Base-by-base conservation (phyloP, 352 stramenopile species). In the Phytopythium mirpurense region DNA sequence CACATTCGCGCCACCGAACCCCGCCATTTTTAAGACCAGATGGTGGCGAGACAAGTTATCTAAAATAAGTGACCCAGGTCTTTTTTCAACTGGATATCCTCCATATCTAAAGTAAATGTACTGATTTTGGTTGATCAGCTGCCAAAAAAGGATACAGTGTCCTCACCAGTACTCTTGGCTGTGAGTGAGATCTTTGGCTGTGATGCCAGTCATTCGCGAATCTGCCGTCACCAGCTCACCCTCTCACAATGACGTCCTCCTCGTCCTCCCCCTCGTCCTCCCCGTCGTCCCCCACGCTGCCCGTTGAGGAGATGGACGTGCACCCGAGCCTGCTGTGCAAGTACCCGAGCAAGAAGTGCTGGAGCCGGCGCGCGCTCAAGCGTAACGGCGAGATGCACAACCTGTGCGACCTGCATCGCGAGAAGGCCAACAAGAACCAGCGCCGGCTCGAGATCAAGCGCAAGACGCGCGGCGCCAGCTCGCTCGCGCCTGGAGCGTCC, bases 331-430 rank as follows among this genome's bases (percentile, higher is more conserved):
- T 26, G 38, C 68, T 77, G 60, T 76, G 67, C 51, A 65, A 67
- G 51, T 84, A 84, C 47, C 68, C 62, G 32, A 81, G 66, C 66
- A 84, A 84, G 44, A 67, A 68, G n/a, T 84, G 73, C 49, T 65
- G 32, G 42, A 68, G 67, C 38, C 41, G 23, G 29, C 73, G 73
- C 50, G 68, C 68, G 18, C 46, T 77, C 31, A 83, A 83, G 36
- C 44, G 42, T 8, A 68, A 62, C 32, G 62, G 62, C 41, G 58
- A 62, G 19, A 29, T 63, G 35, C 62, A 68, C 57, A 68, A 62
- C 27, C 50, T 65, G 37, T 68, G 62, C 48, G 62, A 66, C n/a
- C 45, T 59, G 21, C 62, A 68, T 18, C 62, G 62, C 21, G 43
- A 62, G n/a, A 51, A 51, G 14, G 62, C 62, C 5, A 68, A 65